Base-by-base conservation (phyloP, 106 monocot species). In the Chionographis japonica region DNA sequence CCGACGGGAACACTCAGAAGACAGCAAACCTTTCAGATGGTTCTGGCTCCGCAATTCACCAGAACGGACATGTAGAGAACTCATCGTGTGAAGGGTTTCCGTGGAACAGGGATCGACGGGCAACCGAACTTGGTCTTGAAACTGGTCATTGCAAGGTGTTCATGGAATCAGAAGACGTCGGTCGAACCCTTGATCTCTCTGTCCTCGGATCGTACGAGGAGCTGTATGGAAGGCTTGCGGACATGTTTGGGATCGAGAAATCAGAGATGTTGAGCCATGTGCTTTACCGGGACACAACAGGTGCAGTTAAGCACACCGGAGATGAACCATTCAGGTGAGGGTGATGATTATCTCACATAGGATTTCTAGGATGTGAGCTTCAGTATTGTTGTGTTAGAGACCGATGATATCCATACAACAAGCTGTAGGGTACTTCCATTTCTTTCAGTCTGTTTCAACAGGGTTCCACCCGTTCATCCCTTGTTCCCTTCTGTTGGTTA, bases 101-200 rank as follows among this genome's bases (percentile, higher is more conserved):
- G 40, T 77, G 69, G 75, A 46, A 52, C 51, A 77, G 50, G 40
- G 77, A 76, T 50, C 65, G 50, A 0, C 56, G 56, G 42, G 59
- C 27, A 4, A 76, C 62, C 8, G 79, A 90, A 66, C 54, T 74
- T 19, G 74, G 65, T 7, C 20, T 69, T 5, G 81, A 86, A 39
- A 74, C 70, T 2, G 90, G 83, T 2, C 90, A 81, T 41, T 90
- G 90, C 56, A 90, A 86, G 81, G 86, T 90, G 5, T 90, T 84
- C 79, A 67, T 90, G 80, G 83, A 86, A 65, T 83, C 83, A 1
- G 90, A 83, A 66, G 80, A 90, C 60, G 80, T 90, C 3, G 90
- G 90, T 14, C 85, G 78, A 10, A 86, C 83, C 12, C 83, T 90
- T 56, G 83, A 90, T 69, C 76, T 90, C 10, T 90, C 90, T 4